Percentiles rank a stretch among this genome's conserved stretches.
phyloP scores from a whole-genome alignment of 495 filamentous ascomycete species.

The Penicillium flavigenum region DNA sequence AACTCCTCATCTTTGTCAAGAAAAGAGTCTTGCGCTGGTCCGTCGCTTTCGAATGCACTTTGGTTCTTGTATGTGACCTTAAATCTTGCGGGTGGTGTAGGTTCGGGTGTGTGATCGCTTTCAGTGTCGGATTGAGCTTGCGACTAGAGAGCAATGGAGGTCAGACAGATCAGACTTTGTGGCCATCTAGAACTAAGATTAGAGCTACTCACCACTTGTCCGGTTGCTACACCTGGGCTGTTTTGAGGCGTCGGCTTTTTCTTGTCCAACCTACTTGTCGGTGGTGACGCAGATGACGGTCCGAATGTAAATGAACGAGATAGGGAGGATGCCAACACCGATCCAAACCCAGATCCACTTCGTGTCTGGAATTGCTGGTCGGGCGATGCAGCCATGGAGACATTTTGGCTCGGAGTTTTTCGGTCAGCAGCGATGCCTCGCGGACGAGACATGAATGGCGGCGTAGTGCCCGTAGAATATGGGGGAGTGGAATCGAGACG shows the following conservation, averaged over 20 bases:
- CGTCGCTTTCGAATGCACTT: conserved; percentile 73
- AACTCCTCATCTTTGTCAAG: conserved; percentile 61
- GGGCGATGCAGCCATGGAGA: conserved; percentile 67
- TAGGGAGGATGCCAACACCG: conserved; percentile 66
- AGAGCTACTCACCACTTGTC: conserved; percentile 63
- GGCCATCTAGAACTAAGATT: conserved; percentile 22
- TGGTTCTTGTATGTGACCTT: conserved; percentile 72
- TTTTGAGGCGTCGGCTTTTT: conserved; percentile 69
- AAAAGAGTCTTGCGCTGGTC: conserved; percentile 63
- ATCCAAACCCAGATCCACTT: conserved; percentile 49
- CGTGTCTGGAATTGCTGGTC: conserved; percentile 53
- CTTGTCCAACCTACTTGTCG: conserved; percentile 42
- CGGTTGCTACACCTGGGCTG: conserved; percentile 59
- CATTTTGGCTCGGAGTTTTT: conserved; percentile 49
- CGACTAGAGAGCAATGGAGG: conserved; percentile 19
- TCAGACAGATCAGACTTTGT: conserved; percentile 1
- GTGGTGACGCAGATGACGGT: conserved; percentile 67
- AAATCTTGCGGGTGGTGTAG: conserved; percentile 43
- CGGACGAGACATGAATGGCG: conserved; percentile 49
- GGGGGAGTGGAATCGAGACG: conserved; percentile 51
- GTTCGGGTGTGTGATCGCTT: conserved; percentile 36
- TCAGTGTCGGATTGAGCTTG: conserved; percentile 48
- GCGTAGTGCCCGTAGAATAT: conserved; percentile 63
- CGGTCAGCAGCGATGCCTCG: conserved; percentile 36
- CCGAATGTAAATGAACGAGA: conserved; percentile 69